Evolutionary conservation across 116 monocot species (phyloP), one percentile per base, ranked within the genome.

Genomic region (Iris pallida): DNA sequence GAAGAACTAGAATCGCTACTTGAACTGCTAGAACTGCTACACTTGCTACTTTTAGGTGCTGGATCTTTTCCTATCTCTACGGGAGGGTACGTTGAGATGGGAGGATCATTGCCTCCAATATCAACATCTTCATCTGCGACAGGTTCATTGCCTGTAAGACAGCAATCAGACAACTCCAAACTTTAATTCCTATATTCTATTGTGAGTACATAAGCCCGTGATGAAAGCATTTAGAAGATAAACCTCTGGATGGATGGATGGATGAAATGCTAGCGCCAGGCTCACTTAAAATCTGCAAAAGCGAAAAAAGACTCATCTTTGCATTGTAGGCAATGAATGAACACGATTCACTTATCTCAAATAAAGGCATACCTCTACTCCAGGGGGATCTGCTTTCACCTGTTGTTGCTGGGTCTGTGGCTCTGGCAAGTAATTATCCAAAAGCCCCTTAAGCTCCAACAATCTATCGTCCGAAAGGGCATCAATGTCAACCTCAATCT

Each of bases 21-120:
- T 14, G 87, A 87, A 63, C 77, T 79, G 68, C 82, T 82, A 51
- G 86, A 86, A 56, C 76, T 86, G 55, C 84, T 82, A 58, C 59
- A 73, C 48, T 74, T 90, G 77, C 77, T 82, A 62, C 59, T 78
- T 78, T 69, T 73, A 11, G 41, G 71, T 11, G 66, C 65, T 20
- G 70, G 52, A 70, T 93, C 93, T 55, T 84, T 89, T 47, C 89
- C 89, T 69, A 93, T 89, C 72, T 78, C 87, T 40, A 87, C 75
- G 13, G 91, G 84, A 75, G 91, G 82, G 59, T 79, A 84, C 64
- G 59, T 84, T 42, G 79, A 62, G 14, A 84, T 44, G 15, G 87
- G 91, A 63, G 66, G 84, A 71, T 84, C 91, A 75, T 84, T 82
- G 12, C 80, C 84, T 18, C 71, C 79, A 69, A 91, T 96, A 73